Evolutionary conservation across 805 yeast genomes (phyloP), one percentile per base, ranked within the genome.

Genomic region (Lipomyces orientalis): DNA sequence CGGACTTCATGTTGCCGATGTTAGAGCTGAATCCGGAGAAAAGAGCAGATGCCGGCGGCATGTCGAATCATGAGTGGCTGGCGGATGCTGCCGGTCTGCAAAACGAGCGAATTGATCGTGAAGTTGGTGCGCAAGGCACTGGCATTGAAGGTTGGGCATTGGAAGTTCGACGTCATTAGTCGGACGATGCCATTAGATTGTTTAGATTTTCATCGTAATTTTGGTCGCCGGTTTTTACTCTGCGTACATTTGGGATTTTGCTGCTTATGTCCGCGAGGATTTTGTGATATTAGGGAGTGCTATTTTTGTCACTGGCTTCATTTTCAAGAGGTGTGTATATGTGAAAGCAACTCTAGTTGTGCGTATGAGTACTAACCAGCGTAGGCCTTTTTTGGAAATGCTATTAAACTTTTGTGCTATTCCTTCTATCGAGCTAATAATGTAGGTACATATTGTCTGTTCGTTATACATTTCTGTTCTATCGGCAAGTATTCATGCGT

Each of bases 11-110:
- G 69, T 77, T 85, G 58, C 97, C 98, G 8, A 91, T 95, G 97
- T 82, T 95, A 58, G 77, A 83, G 25, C 78, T 91, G 25, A 91
- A 89, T 76, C 98, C 99, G 1, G 88, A 85, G 67, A 78, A 80
- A 64, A 83, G 99, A 71, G 94, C 94, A 14, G 99, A 95, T 80
- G 98, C 98, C 1, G 99, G 98, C 22, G 97, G 97, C 2, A 85
- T 93, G 87, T 87, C 91, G 1, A 90, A 91, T 75, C 97, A 93
- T 77, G 88, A 89, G 12, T 93, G 97, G 97, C 75, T 86, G 34
- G 77, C 78, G 6, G 97, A 91, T 75, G 92, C 94, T 0, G 78
- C 86, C 43, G 96, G 96, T 0, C 82, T 90, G 76, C 95, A 90
- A 66, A 83, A 87, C 73, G 86, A 90, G 14, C 81, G 79, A 2